Percentiles rank a stretch among this genome's conserved stretches.
These are phyloP conservation scores for Wickerhamiella hasegawae DNA, from an alignment of 805 yeast species.

Conservation along the genomic window DNA sequence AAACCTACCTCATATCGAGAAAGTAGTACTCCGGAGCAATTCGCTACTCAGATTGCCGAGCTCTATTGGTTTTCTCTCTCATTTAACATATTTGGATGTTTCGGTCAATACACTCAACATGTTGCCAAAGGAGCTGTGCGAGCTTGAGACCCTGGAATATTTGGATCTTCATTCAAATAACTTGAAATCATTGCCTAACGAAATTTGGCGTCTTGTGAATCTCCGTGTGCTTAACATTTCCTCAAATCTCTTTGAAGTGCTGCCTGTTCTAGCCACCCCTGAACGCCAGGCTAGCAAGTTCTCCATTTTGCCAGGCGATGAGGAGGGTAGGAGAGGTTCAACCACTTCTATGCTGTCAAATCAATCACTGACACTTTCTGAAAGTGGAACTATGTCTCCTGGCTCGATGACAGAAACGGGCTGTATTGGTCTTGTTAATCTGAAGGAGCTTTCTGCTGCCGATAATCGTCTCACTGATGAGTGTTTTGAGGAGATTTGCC, in stretches of 20 bases:
- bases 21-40: conserved; percentile 62
- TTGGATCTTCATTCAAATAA: conserved; percentile 79
- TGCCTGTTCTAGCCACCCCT: conserved; percentile 4
- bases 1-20: conserved; percentile 50
- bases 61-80: conserved; percentile 42
- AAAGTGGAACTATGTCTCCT: neutral
- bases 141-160: conserved; percentile 39
- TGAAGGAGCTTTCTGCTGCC: conserved; percentile 37
- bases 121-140: conserved; percentile 51
- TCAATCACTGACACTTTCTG: no score
- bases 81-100: conserved; percentile 49
- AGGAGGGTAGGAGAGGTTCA: neutral
- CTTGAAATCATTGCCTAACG: conserved; percentile 49
- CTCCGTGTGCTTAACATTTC: conserved; percentile 17
- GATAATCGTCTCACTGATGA: conserved; percentile 77
- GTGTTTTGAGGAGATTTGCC: conserved; percentile 49
- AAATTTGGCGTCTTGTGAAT: conserved; percentile 42
- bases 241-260: conserved; percentile 12
- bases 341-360: neutral
- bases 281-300: neutral
- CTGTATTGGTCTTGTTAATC: neutral
- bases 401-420: neutral
- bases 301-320: neutral
- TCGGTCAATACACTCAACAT: conserved; percentile 58
- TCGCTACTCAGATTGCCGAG: conserved; percentile 64